A percentile compares a stretch with the other conserved stretches of the same genome.
Conservation (phyloP, 768 basidiomycete species). For the Mycena rosella region DNA sequence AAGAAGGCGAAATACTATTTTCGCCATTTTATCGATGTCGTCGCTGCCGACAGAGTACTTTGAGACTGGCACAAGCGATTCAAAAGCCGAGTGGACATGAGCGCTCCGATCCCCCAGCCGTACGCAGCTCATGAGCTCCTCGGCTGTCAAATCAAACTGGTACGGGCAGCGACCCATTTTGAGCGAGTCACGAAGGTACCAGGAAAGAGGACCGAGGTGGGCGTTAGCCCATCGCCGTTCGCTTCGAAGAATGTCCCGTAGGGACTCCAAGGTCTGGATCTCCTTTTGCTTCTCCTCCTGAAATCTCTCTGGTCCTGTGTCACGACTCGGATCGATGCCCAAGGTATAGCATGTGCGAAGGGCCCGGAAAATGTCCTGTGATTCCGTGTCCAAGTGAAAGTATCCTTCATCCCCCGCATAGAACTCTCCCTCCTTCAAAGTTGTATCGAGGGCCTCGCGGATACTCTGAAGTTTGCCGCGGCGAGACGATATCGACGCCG, state of each 20-base stretch:
- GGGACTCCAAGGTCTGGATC: not conserved
- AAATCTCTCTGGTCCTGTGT: not conserved
- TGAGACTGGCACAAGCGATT: too few species aligned
- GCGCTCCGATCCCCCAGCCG: not conserved
- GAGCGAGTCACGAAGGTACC: slow-evolving; percentile 2
- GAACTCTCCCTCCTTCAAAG: slow-evolving; percentile 1
- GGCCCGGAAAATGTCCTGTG: slow-evolving; percentile 2
- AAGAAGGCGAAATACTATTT: too few species aligned
- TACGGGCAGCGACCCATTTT: not conserved
- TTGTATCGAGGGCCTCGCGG: not conserved
- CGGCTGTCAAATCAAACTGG: slow-evolving; percentile 1
- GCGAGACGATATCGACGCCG: slow-evolving; percentile 1
- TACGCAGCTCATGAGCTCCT: not conserved
- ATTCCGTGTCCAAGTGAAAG: not conserved
- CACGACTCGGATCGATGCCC: not conserved
- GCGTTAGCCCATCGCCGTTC: not conserved
- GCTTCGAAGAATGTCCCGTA: not conserved
- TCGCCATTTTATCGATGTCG: too few species aligned
- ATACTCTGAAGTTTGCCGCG: not conserved
- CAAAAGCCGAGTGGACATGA: not conserved
- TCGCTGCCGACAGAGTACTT: too few species aligned
- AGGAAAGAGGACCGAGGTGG: slow-evolving; percentile 3
- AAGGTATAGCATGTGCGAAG: not conserved
- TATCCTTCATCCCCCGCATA: not conserved
- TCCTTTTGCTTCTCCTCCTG: not conserved